phyloP scores from a whole-genome alignment of 2,329 filamentous ascomycete species.

The Neofusicoccum kwambonambiense region DNA sequence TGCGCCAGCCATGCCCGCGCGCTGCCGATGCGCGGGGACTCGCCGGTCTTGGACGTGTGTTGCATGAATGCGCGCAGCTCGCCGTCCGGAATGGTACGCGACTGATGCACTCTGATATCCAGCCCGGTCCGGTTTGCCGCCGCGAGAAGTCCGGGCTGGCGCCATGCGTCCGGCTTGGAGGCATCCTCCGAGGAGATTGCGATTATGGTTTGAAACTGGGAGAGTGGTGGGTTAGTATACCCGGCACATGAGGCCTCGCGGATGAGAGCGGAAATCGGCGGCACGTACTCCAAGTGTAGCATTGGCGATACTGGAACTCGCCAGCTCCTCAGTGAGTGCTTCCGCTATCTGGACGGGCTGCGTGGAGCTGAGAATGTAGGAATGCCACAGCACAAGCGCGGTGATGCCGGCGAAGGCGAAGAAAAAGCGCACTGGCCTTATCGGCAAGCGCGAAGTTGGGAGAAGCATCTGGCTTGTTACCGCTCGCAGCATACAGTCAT shows the following conservation, averaged over 20 bases:
- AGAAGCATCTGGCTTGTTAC: slow-evolving; percentile 9
- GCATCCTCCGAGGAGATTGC: slow-evolving; percentile 15
- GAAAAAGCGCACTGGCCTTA: slow-evolving; percentile 10
- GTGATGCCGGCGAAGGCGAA: slow-evolving; percentile 3
- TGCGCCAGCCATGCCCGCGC: slow-evolving; percentile 18
- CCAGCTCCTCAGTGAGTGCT: background rate
- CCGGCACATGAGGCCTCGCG: background rate
- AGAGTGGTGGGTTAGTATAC: background rate
- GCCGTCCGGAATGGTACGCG: slow-evolving; percentile 2
- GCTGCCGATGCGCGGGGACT: background rate
- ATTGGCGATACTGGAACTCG: background rate
- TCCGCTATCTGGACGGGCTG: slow-evolving; percentile 6
- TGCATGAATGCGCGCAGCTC: slow-evolving; percentile 7
- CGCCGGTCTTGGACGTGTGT: background rate
- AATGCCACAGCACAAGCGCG: slow-evolving; percentile 3
- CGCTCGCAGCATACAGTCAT: background rate
- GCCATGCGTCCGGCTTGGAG: slow-evolving; percentile 12
- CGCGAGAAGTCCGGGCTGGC: slow-evolving; percentile 9
- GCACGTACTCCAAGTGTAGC: slow-evolving; percentile 11
- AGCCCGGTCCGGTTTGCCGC: slow-evolving; percentile 13
- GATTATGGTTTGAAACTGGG: slow-evolving; percentile 16
- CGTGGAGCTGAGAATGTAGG: background rate
- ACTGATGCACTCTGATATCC: slow-evolving; percentile 5
- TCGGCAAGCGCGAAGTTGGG: background rate
- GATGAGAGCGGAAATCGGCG: background rate